These are phyloP conservation scores for Russula virescens DNA, from an alignment of 768 basidiomycete genomes.

Conservation along the genomic window DNA sequence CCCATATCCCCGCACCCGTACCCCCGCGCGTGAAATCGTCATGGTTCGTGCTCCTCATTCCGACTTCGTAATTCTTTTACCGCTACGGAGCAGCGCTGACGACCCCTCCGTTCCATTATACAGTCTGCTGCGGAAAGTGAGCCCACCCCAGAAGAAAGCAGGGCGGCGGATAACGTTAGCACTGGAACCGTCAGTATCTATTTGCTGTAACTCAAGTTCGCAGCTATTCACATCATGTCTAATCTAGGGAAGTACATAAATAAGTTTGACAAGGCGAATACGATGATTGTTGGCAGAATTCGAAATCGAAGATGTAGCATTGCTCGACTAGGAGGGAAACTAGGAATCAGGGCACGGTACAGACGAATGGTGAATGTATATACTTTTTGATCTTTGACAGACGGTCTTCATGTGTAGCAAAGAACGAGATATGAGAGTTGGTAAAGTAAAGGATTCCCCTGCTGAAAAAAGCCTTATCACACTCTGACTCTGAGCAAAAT, in stretches of 20 bases:
- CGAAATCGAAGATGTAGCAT: neutral
- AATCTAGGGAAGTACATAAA: conserved; percentile 3
- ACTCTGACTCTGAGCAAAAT: no score
- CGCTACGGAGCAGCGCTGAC: neutral
- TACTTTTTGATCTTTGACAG: neutral
- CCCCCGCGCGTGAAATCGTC: conserved; percentile 13
- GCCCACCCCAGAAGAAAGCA: neutral
- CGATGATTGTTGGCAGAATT: neutral
- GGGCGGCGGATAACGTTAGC: neutral
- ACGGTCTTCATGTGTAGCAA: neutral
- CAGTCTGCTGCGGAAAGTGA: conserved; percentile 5
- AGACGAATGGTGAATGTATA: neutral
- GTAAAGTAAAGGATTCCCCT: neutral
- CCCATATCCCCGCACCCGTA: conserved; percentile 19
- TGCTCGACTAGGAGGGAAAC: neutral
- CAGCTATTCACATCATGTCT: neutral
- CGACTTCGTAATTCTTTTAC: neutral
- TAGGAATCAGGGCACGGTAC: neutral
- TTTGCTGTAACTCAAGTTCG: neutral
- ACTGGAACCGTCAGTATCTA: neutral
- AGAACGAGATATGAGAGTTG: no score
- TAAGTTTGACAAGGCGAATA: neutral
- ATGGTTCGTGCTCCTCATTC: neutral
- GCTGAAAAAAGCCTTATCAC: no score
- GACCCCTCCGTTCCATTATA: neutral